Base-by-base conservation (phyloP, 352 stramenopile species). In the Globisporangium carolinianum region DNA sequence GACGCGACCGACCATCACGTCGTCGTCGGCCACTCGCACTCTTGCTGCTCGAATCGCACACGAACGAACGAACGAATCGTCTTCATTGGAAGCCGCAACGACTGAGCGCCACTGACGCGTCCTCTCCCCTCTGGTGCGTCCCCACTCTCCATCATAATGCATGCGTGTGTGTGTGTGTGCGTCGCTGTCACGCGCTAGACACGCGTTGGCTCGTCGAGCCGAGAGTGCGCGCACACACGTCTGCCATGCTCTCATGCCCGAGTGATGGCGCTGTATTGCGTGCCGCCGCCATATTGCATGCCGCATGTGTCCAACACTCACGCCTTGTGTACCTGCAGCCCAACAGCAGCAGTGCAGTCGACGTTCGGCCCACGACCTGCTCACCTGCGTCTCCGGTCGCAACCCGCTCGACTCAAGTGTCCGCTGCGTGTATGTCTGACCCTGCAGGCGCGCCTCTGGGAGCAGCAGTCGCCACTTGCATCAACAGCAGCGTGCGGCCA, bases 381-480 rank as follows among this genome's bases (percentile, higher is more conserved):
- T 24, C 24, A 32, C 24, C 24, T 32, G 24, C 24, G 24, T 32
- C 24, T 32, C 24, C 24, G 24, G 24, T 47, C 42, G 42, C 42
- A 6, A 47, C 42, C 42, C 12, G 11, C n/a, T 47, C 42, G 42
- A 47, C 42, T 47, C 42, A 47, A 47, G 42, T 47, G 10, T 47
- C 12, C 42, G 15, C 42, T 47, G 42, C 42, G 42, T 47, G 42
- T 15, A 47, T 47, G 42, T 47, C 42, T 47, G 15, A 17, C 42
- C 12, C 42, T 53, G 37, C 47, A 54, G 49, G 6, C 15, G 49
- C 32, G 32, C 48, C 41, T 32, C 39, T 35, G 51, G 53, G 41
- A 57, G 17, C 38, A 43, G 53, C 17, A n/a, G 42, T 45, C 18
- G 18, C 41, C n/a, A 48, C 46, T 53, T 17, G 42, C n/a, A 47